Percentiles rank a stretch among this genome's conserved stretches.
Conservation (phyloP, 345 rosid species). For the Eucalyptus erythrocorys region DNA sequence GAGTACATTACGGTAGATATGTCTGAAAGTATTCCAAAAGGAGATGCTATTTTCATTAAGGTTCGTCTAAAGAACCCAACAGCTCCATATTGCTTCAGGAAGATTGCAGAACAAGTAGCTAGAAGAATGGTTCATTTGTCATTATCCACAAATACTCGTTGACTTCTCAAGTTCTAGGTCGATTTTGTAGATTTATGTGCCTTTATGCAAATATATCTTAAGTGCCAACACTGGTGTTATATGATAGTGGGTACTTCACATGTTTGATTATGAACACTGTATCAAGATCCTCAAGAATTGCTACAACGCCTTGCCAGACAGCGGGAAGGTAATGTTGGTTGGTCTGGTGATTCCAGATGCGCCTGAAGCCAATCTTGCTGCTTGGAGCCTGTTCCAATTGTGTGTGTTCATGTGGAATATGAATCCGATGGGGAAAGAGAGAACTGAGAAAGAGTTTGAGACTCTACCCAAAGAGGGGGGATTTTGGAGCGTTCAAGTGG, state of each 20-base stretch:
- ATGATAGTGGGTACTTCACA: slow-evolving; percentile 32
- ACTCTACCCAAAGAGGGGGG: slow-evolving; percentile 29
- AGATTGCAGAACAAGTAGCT: not conserved
- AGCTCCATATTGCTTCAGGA: not conserved
- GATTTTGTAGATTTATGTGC: not conserved
- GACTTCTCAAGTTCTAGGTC: not conserved
- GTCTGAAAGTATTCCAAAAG: slow-evolving; percentile 37
- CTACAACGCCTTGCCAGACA: slow-evolving; percentile 18
- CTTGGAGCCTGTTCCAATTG: slow-evolving; percentile 17
- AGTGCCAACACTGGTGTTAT: not conserved
- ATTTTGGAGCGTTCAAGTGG: slow-evolving; percentile 26
- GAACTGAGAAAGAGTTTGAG: slow-evolving; percentile 23
- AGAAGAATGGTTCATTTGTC: not conserved
- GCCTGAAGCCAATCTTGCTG: slow-evolving; percentile 5
- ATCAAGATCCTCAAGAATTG: slow-evolving; percentile 34
- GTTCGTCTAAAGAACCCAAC: not conserved
- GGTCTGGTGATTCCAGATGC: slow-evolving; percentile 31
- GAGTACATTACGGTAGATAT: slow-evolving; percentile 32
- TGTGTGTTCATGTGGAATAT: slow-evolving; percentile 20
- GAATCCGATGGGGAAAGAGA: slow-evolving; percentile 24
- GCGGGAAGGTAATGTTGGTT: slow-evolving; percentile 30
- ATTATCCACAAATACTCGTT: not conserved
- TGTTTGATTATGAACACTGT: slow-evolving; percentile 25
- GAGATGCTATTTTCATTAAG: slow-evolving; percentile 70
- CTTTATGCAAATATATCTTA: not conserved